Evolutionary conservation across 208 protist genomes (phyloP).

Genomic region (Balamuthia mandrillaris): DNA sequence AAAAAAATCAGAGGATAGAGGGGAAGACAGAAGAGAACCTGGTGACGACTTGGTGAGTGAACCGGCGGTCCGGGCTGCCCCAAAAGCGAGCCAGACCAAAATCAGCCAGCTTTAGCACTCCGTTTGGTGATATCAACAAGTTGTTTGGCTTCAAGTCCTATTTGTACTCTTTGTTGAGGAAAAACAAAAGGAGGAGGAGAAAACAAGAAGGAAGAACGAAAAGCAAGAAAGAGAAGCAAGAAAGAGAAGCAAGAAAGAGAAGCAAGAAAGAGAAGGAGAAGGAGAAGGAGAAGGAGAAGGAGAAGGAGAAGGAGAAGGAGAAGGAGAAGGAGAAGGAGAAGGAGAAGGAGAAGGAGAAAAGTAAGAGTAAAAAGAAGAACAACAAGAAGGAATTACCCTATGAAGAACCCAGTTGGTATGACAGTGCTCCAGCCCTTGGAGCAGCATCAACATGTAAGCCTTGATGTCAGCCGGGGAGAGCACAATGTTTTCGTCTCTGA

Average conservation of each 20-base stretch:
- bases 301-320: too few species aligned
- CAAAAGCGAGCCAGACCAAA: conserved; percentile 63
- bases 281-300: too few species aligned
- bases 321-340: background rate
- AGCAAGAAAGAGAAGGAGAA: too few species aligned
- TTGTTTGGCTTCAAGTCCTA: conserved; percentile 61
- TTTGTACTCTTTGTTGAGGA: too few species aligned
- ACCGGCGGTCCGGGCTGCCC: background rate
- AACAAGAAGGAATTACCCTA: conserved; percentile 24
- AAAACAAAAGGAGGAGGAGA: too few species aligned
- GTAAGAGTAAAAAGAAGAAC: background rate
- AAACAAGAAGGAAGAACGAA: background rate
- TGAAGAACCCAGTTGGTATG: conserved; percentile 46
- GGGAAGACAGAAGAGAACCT: conserved; percentile 9
- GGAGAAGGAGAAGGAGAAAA: background rate
- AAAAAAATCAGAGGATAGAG: background rate
- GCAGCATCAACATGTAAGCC: conserved; percentile 42
- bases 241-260: too few species aligned
- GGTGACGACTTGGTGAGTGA: conserved; percentile 83
- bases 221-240: background rate
- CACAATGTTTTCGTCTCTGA: conserved; percentile 1
- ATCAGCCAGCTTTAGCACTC: conserved; percentile 59
- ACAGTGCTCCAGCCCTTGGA: conserved; percentile 22
- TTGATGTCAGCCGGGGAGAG: conserved; percentile 40
- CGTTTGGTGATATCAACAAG: conserved; percentile 47